Percentiles rank a stretch among this genome's conserved stretches.
These are phyloP conservation scores for Elsinoe australis DNA, from an alignment of 2,329 filamentous ascomycete genomes.

Conservation along the genomic window DNA sequence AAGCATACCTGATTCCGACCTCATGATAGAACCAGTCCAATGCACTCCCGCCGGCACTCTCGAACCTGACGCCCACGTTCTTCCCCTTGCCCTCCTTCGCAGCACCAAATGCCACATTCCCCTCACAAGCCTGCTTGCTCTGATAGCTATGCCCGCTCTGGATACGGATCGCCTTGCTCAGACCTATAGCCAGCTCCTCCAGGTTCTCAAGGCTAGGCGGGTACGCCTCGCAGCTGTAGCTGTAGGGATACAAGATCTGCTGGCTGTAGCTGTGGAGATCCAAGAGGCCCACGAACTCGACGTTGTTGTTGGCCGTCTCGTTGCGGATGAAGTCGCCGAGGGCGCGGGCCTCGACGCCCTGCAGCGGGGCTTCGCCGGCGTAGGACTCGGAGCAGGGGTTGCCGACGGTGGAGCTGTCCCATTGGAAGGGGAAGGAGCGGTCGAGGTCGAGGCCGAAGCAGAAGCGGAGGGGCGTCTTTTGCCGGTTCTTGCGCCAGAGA, in stretches of 20 bases:
- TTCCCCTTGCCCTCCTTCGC: constrained; percentile 26
- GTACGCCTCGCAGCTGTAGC: constrained; percentile 67
- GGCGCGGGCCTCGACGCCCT: constrained; percentile 67
- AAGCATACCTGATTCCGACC: constrained; percentile 71
- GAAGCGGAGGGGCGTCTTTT: constrained; percentile 71
- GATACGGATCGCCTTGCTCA: constrained; percentile 82
- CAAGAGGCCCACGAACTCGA: constrained; percentile 73
- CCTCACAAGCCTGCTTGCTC: constrained; percentile 79
- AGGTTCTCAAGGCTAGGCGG: constrained; percentile 88
- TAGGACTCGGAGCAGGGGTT: constrained; percentile 92
- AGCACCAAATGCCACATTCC: constrained; percentile 49
- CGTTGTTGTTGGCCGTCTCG: constrained; percentile 61
- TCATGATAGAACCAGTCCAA: constrained; percentile 96
- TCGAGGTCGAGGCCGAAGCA: constrained; percentile 87
- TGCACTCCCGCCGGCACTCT: constrained; percentile 72
- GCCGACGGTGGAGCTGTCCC: constrained; percentile 57
- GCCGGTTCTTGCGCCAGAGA: constrained; percentile 90
- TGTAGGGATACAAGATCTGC: constrained; percentile 86
- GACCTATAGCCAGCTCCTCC: constrained; percentile 77
- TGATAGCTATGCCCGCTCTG: constrained; percentile 48
- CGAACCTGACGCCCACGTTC: constrained; percentile 49
- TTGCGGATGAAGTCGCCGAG: constrained; percentile 78
- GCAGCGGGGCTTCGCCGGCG: constrained; percentile 73
- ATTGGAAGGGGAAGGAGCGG: constrained; percentile 75
- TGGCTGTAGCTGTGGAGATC: constrained; percentile 95